Conservation (phyloP, 306 rosid species). For the Echinosophora koreensis region DNA sequence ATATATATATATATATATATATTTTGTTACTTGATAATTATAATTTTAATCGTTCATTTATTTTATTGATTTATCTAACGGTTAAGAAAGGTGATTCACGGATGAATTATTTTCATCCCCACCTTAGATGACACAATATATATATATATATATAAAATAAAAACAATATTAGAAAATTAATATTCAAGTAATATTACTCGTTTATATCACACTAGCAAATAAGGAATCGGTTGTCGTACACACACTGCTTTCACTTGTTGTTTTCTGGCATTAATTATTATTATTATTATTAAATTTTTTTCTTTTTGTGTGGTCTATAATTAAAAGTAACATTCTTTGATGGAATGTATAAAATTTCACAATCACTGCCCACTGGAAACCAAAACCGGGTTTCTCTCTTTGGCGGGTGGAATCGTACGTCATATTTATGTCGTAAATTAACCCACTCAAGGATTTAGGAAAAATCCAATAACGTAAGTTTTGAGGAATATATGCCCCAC, state of each 20-base stretch:
- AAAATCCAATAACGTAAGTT: background rate
- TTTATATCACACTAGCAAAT: too few species aligned
- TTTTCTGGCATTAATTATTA: background rate
- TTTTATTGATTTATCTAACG: too few species aligned
- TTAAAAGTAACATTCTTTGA: background rate
- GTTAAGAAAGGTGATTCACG: too few species aligned
- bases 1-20: too few species aligned
- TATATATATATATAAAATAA: too few species aligned
- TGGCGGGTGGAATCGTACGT: constrained; percentile 33
- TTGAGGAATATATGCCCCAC: background rate
- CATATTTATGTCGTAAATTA: background rate
- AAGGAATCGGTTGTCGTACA: background rate
- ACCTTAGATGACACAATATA: too few species aligned
- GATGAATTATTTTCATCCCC: too few species aligned
- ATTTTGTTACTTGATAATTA: too few species aligned
- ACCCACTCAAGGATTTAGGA: background rate
- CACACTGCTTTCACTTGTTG: background rate
- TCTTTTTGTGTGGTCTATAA: background rate
- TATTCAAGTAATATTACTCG: too few species aligned
- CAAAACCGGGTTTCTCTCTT: constrained; percentile 35
- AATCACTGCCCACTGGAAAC: constrained; percentile 47
- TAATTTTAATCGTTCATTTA: too few species aligned
- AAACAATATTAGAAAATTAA: too few species aligned
- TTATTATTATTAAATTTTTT: too few species aligned
- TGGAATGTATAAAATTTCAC: constrained; percentile 14